phyloP scores from a whole-genome alignment of 2,329 filamentous ascomycete genomes.

The Penicillium verrucosum region DNA sequence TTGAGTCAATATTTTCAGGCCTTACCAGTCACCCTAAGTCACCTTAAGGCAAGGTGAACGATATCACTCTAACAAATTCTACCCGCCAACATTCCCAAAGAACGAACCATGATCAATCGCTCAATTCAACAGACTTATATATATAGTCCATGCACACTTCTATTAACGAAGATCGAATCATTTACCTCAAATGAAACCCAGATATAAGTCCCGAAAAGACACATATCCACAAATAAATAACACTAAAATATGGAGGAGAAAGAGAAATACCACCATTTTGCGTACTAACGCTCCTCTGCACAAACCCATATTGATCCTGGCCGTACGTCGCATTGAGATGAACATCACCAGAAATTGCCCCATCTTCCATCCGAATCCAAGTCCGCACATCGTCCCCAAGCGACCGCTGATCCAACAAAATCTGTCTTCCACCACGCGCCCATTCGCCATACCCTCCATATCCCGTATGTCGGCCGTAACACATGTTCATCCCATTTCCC shows the following conservation, averaged over 20 bases:
- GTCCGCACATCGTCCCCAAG: constrained; percentile 51
- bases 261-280: background rate
- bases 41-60: background rate
- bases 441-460: constrained; percentile 68
- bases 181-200: background rate
- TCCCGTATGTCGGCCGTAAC: constrained; percentile 64
- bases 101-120: background rate
- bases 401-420: constrained; percentile 48
- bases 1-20: background rate
- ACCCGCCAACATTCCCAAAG: background rate
- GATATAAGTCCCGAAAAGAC: background rate
- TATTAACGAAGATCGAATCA: background rate
- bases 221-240: constrained; percentile 2
- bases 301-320: constrained; percentile 48
- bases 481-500: constrained; percentile 49
- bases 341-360: constrained; percentile 51
- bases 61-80: background rate
- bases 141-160: no score
- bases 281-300: background rate
- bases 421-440: constrained; percentile 59
- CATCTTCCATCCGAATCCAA: constrained; percentile 61
- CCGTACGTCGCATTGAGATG: constrained; percentile 60
- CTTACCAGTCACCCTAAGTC: background rate
- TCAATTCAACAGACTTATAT: background rate
- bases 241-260: background rate